Base-by-base conservation (phyloP, 2,329 filamentous ascomycete genomes). In the Rhynchosporium graminicola region DNA sequence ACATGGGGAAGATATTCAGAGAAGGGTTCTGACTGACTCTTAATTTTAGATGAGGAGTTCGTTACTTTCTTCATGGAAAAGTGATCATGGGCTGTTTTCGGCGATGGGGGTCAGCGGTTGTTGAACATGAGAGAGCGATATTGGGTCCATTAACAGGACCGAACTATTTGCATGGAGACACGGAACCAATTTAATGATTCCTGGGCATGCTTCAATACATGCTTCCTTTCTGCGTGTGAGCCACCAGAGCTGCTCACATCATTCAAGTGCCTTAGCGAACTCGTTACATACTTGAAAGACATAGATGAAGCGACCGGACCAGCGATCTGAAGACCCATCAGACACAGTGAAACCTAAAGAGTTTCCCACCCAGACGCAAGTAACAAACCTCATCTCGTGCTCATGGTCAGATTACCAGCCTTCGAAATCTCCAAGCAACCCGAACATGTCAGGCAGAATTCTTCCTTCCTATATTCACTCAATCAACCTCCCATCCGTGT, bases 31-130 rank as follows among this genome's bases (percentile, higher is more conserved):
- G 43, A n/a, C 13, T 60, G 33, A 60, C n/a, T 3, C 46, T 29
- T 4, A 9, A n/a, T 20, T 43, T 20, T 33, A 64, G 62, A 64
- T 61, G 46, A 64, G 33, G 62, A 64, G 29, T 64, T 64, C 45
- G 57, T 64, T 31, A 61, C 55, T 38, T 64, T 64, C 54, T 64
- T 64, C 38, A 28, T 59, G 57, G 57, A 59, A 38, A 59, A 59
- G 47, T 59, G 36, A 51, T 20, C 1, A 10, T 3, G 7, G 2
- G 26, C 43, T 36, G 28, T 20, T 29, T 29, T 54, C 28, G 51
- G 20, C 2, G 33, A 7, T 57, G 12, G 36, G 8, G 46, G 51
- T 52, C 38, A 59, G 45, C 13, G n/a, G 40, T 58, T 3, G 13
- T 13, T 52, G 10, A 15, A 10, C 12, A 12, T 3, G 9, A 50